Evolutionary conservation across 495 filamentous ascomycete species (phyloP), one percentile per base, ranked within the genome.

Genomic region (Penicillium steckii): DNA sequence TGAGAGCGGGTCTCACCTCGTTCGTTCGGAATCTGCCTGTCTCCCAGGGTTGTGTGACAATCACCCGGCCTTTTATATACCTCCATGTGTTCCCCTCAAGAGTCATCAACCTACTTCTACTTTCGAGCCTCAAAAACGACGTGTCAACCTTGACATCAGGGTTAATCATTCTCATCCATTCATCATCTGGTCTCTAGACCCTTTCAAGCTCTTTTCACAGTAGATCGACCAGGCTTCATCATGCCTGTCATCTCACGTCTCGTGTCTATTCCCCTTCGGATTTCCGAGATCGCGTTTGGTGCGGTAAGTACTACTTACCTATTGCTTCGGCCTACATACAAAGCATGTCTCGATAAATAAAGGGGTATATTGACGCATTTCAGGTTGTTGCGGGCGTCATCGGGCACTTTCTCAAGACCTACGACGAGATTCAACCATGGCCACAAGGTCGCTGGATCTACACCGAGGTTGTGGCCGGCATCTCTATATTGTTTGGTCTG

Each of bases 371-470:
- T n/a, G n/a, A n/a, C n/a, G n/a, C n/a, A n/a, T n/a, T n/a, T 43
- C 33, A 77, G 74, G 69, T 82, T 15, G 81, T 85, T 22, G 80
- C 80, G 22, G 82, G 82, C 48, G 67, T 85, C 26, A 71, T 82
- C 47, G 80, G 80, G 4, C 57, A 76, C 52, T 83, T 80, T 57
- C 76, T 85, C 38, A 60, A 70, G 42, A 25, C 68, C 3, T 61
- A 64, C 41, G 23, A 65, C 45, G 27, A 66, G 5, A 58, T 62
- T 15, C 56, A 70, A 42, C 52, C 65, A 42, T 77, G 75, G 67
- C 65, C 70, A 0, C 44, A 78, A 25, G 70, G 69, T 10, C 73
- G 81, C 38, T 81, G 78, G 72, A 83, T 85, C 64, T 86, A 84
- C 62, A 78, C 80, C 37, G 76, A 80, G 60, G 76, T 84, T 21